Percentiles rank a stretch among this genome's conserved stretches.
phyloP scores from a whole-genome alignment of 1,284 basidiomycete species.

The Hypsizygus ulmarius region DNA sequence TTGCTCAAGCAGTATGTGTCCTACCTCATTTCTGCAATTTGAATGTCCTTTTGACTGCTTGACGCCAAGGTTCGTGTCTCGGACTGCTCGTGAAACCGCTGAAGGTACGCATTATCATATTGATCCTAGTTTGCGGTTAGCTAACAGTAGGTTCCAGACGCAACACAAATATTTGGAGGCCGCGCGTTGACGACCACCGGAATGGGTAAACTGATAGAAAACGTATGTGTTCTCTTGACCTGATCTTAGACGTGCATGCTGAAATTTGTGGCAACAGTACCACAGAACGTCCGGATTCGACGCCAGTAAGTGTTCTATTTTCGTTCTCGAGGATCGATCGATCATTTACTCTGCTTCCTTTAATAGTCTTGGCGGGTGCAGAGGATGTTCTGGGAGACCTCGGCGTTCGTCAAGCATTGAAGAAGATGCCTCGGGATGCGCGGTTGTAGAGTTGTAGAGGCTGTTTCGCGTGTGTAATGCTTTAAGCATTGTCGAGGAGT shows the following conservation, averaged over 20 bases:
- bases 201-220: constrained; percentile 67
- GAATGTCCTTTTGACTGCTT: background rate
- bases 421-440: constrained; percentile 57
- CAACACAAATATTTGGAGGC: constrained; percentile 63
- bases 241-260: constrained; percentile 3
- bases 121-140: background rate
- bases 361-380: constrained; percentile 60
- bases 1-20: constrained; percentile 62
- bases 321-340: background rate
- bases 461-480: no score
- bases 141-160: constrained; percentile 35
- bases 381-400: constrained; percentile 66
- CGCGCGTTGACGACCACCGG: constrained; percentile 58
- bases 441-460: constrained; percentile 36
- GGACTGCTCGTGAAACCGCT: constrained; percentile 67
- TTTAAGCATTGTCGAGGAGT: no score
- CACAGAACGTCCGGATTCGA: constrained; percentile 52
- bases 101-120: constrained; percentile 38
- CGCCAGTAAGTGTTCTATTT: constrained; percentile 42
- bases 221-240: constrained; percentile 31
- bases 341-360: background rate
- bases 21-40: background rate
- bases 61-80: constrained; percentile 58
- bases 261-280: constrained; percentile 31
- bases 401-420: constrained; percentile 66